Percentiles rank a stretch among this genome's conserved stretches.
phyloP scores from a whole-genome alignment of 495 filamentous ascomycete genomes.

The Podospora pseudopauciseta region DNA sequence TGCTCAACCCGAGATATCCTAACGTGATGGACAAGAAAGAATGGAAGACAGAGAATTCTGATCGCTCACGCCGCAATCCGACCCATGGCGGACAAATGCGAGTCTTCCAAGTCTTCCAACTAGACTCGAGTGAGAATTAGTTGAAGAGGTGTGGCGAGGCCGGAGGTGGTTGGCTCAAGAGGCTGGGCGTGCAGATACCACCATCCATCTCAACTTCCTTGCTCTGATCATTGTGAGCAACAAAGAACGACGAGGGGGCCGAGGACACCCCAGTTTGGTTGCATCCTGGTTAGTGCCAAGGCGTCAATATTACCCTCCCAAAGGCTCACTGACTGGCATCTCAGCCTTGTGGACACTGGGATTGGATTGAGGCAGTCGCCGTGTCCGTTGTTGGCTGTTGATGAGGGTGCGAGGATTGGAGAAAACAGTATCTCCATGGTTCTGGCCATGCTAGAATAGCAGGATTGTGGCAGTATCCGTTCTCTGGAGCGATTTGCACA shows the following conservation, averaged over 20 bases:
- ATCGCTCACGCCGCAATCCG: neutral
- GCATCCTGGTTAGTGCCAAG: slow-evolving; percentile 7
- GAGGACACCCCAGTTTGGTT: slow-evolving; percentile 5
- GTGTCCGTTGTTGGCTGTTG: neutral
- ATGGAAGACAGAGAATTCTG: neutral
- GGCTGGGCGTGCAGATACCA: slow-evolving; percentile 3
- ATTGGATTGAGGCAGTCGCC: neutral
- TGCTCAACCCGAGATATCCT: neutral
- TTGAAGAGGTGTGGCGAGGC: slow-evolving; percentile 9
- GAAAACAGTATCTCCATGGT: no score
- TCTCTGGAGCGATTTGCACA: no score
- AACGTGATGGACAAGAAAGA: neutral
- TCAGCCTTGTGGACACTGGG: slow-evolving; percentile 7
- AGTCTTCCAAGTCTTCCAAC: neutral
- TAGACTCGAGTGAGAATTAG: neutral
- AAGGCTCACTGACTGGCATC: neutral
- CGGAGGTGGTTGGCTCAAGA: slow-evolving; percentile 3
- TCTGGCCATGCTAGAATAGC: no score
- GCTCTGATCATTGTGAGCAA: neutral
- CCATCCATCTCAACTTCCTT: neutral
- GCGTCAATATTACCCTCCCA: neutral
- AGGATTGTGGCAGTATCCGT: no score
- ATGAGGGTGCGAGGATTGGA: neutral
- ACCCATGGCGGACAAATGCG: slow-evolving; percentile 3
- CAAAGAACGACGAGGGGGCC: neutral